Evolutionary conservation across 768 basidiomycete genomes (phyloP).

Genomic region (Suillus lakei): DNA sequence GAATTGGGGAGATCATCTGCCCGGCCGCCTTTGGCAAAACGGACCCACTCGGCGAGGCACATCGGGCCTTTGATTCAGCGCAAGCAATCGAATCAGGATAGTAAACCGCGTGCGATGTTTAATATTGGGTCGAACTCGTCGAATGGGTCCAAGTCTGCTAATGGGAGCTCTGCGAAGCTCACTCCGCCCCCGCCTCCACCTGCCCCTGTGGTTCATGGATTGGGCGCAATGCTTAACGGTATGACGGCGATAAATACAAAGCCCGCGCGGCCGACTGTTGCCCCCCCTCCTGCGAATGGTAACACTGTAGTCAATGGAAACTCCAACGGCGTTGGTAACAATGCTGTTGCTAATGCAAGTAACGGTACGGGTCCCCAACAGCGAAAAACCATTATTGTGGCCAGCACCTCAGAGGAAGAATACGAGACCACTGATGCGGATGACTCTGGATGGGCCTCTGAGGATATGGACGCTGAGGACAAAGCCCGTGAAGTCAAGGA

Average conservation of each 20-base stretch:
- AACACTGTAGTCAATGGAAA: constrained; percentile 19
- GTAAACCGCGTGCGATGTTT: constrained; percentile 43
- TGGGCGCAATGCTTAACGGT: constrained; percentile 5
- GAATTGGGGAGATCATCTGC: constrained; percentile 30
- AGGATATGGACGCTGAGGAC: constrained; percentile 48
- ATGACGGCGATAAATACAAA: constrained; percentile 12
- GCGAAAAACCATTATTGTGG: constrained; percentile 52
- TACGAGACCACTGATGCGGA: constrained; percentile 60
- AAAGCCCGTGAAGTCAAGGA: constrained; percentile 37
- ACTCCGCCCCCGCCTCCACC: constrained; percentile 22
- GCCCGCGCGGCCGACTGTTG: neutral
- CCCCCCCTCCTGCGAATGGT: constrained; percentile 13
- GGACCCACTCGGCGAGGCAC: constrained; percentile 35
- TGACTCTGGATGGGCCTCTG: constrained; percentile 67
- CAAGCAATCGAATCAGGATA: constrained; percentile 27
- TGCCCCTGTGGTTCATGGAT: constrained; percentile 21
- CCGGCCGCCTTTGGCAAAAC: constrained; percentile 31
- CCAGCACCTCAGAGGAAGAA: constrained; percentile 49
- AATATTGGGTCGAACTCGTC: constrained; percentile 67
- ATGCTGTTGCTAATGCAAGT: constrained; percentile 15
- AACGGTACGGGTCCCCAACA: constrained; percentile 33
- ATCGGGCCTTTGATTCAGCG: constrained; percentile 32
- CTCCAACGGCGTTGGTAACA: constrained; percentile 17
- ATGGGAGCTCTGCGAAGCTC: constrained; percentile 23
- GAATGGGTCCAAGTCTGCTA: constrained; percentile 42